Evolutionary conservation across 805 yeast genomes (phyloP).

Genomic region (Wickerhamomyces strasburgensis): DNA sequence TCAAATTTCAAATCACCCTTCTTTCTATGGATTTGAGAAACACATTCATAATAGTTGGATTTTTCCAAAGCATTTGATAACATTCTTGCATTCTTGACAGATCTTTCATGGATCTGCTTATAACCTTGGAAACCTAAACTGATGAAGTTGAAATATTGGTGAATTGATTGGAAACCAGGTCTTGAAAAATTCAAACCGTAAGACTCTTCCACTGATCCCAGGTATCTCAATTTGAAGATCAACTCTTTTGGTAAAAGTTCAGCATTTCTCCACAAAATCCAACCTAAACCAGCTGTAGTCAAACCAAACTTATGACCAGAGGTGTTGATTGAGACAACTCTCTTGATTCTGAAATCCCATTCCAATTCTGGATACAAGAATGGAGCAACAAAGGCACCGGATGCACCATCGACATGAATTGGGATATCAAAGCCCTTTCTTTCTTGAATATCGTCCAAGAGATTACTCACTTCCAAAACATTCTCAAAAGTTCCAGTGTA

Average conservation of each 20-base stretch:
- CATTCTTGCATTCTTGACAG: conserved; percentile 70
- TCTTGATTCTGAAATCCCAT: conserved; percentile 78
- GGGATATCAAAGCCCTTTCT: conserved; percentile 67
- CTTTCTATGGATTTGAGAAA: conserved; percentile 73
- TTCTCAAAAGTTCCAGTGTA: conserved; percentile 91
- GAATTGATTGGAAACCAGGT: conserved; percentile 87
- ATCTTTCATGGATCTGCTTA: conserved; percentile 51
- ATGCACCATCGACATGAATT: conserved; percentile 92
- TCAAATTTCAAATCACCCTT: conserved; percentile 30
- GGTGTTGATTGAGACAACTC: conserved; percentile 82
- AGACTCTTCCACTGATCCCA: conserved; percentile 86
- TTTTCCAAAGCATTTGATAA: conserved; percentile 56
- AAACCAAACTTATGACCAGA: conserved; percentile 93
- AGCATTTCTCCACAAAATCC: conserved; percentile 79
- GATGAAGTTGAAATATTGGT: conserved; percentile 79
- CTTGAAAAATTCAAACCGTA: conserved; percentile 85
- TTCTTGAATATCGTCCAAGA: conserved; percentile 64
- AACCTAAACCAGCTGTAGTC: conserved; percentile 87
- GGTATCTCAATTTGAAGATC: conserved; percentile 72
- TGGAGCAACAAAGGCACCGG: conserved; percentile 88
- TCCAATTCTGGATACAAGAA: conserved; percentile 66
- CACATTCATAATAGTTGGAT: conserved; percentile 61
- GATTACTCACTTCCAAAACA: conserved; percentile 52
- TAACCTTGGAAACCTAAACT: conserved; percentile 72
- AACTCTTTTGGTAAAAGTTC: conserved; percentile 62